phyloP scores from a whole-genome alignment of 202 grass and related monocot genomes.

The Digitaria exilis region DNA sequence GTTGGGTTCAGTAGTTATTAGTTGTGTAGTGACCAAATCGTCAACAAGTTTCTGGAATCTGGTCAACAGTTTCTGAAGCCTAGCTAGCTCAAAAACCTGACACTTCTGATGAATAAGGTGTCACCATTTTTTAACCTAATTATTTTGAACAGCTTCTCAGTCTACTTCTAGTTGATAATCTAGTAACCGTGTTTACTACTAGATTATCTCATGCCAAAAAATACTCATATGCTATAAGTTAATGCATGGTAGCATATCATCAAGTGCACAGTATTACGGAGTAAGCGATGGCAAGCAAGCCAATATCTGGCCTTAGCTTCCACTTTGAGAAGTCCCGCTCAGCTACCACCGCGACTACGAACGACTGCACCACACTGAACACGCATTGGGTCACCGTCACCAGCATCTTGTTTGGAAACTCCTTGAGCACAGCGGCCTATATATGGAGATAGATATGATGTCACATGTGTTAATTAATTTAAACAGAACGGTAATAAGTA shows the following conservation, averaged over 20 bases:
- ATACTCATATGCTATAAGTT: no score
- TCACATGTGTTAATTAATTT: no score
- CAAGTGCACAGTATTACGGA: not conserved
- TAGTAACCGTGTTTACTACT: not conserved
- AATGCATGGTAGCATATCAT: no score
- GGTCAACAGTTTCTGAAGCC: not conserved
- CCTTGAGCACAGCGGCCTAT: constrained; percentile 47
- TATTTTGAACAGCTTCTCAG: not conserved
- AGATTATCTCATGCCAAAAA: no score
- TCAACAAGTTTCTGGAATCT: not conserved
- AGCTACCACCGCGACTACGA: constrained; percentile 35
- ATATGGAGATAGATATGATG: no score
- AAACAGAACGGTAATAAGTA: no score
- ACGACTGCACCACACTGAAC: constrained; percentile 48
- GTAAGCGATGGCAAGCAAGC: constrained; percentile 45
- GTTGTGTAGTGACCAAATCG: no score
- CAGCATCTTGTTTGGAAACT: constrained; percentile 54
- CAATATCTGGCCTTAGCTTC: constrained; percentile 46
- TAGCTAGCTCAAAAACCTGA: not conserved
- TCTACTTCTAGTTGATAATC: not conserved
- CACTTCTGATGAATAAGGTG: not conserved
- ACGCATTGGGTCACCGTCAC: constrained; percentile 44
- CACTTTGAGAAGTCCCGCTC: constrained; percentile 56
- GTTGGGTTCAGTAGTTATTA: no score
- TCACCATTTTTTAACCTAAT: not conserved